phyloP scores from a whole-genome alignment of 208 protist species.

The Tritrichomonas foetus region DNA sequence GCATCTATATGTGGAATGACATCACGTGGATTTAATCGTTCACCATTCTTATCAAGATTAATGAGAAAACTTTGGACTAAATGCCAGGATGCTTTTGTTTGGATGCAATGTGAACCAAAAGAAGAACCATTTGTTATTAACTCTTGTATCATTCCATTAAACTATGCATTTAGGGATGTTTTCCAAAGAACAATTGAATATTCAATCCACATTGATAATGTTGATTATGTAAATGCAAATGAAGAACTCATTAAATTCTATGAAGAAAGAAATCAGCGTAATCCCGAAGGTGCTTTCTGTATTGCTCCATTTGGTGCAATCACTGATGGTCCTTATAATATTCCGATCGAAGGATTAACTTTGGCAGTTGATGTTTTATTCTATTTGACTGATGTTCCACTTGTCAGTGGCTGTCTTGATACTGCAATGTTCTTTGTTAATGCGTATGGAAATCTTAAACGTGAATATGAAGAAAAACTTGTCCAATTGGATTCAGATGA shows the following conservation, averaged over 20 bases:
- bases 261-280: not conserved
- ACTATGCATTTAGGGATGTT: not conserved
- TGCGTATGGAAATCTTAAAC: too few species aligned
- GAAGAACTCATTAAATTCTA: not conserved
- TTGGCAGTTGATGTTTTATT: not conserved
- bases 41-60: slow-evolving; percentile 8
- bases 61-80: not conserved
- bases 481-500: too few species aligned
- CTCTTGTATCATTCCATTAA: not conserved
- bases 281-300: not conserved
- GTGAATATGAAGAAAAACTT: too few species aligned
- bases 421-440: too few species aligned
- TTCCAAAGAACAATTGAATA: not conserved
- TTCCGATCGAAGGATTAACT: not conserved
- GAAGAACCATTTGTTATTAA: not conserved
- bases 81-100: not conserved
- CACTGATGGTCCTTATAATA: not conserved
- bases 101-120: not conserved
- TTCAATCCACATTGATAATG: not conserved
- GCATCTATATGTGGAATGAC: not conserved
- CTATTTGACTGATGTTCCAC: slow-evolving; percentile 13
- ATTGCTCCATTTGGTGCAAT: not conserved
- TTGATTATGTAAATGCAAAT: not conserved
- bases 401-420: not conserved
- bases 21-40: not conserved